Percentiles rank a stretch among this genome's conserved stretches.
phyloP scores from a whole-genome alignment of 1,284 basidiomycete species.

The Cyathus olla region DNA sequence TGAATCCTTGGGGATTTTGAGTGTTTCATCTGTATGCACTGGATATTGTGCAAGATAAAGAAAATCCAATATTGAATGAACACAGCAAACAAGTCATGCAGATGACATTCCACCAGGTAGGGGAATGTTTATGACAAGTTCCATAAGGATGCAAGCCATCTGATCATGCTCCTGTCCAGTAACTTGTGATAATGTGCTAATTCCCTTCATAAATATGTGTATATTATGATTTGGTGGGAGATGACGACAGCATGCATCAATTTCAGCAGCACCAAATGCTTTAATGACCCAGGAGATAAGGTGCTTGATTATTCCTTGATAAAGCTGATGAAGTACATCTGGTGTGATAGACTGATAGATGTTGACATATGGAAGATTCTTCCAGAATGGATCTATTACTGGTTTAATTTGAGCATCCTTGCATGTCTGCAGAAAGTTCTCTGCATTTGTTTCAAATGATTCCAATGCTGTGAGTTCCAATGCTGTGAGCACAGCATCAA shows the following conservation, averaged over 20 bases:
- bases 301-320: conserved; percentile 42
- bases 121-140: conserved; percentile 4
- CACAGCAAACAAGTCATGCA: conserved; percentile 13
- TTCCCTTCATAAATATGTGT: conserved; percentile 6
- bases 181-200: conserved; percentile 34
- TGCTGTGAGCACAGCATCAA: conserved; percentile 6
- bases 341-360: conserved; percentile 32
- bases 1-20: background rate
- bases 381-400: conserved; percentile 35
- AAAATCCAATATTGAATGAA: conserved; percentile 39
- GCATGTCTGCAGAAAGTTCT: conserved; percentile 14
- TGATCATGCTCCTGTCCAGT: conserved; percentile 37
- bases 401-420: conserved; percentile 18
- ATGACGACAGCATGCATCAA: conserved; percentile 37
- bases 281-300: conserved; percentile 21
- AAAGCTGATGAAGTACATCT: conserved; percentile 31
- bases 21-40: conserved; percentile 1
- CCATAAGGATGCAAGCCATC: conserved; percentile 21
- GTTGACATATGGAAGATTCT: conserved; percentile 25
- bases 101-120: conserved; percentile 1
- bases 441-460: conserved; percentile 6
- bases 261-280: conserved; percentile 27
- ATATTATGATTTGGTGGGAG: conserved; percentile 41
- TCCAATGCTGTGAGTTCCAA: conserved; percentile 3
- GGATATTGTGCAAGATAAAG: conserved; percentile 36